Percentiles rank a stretch among this genome's conserved stretches.
Conservation (phyloP, 179 eudicot genomes). For the Patellifolia procumbens region DNA sequence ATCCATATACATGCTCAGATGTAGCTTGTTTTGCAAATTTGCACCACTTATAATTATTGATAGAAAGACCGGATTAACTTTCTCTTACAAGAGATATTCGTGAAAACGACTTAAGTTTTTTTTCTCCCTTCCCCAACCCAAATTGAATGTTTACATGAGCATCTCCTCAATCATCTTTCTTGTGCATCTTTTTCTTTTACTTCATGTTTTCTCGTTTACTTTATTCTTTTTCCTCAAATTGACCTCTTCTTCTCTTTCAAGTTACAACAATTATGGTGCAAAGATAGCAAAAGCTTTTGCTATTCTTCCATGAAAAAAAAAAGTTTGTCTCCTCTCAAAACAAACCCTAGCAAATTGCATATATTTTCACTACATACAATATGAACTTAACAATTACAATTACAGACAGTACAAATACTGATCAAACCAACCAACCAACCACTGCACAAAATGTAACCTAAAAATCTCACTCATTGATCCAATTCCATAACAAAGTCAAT, state of each 20-base stretch:
- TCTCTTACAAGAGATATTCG: too few species aligned
- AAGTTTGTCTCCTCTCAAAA: slow-evolving; percentile 4
- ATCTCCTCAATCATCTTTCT: too few species aligned
- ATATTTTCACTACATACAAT: slow-evolving; percentile 10
- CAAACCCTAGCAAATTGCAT: background rate
- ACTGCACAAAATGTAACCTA: slow-evolving; percentile 6
- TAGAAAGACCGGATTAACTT: too few species aligned
- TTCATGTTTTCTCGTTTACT: background rate
- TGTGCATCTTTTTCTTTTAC: background rate
- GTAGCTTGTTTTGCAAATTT: too few species aligned
- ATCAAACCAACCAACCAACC: slow-evolving; percentile 16
- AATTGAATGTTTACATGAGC: too few species aligned
- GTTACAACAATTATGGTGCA: background rate
- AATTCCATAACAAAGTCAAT: slow-evolving; percentile 23
- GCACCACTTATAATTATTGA: too few species aligned
- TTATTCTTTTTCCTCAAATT: background rate
- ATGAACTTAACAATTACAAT: slow-evolving; percentile 14
- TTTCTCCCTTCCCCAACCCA: too few species aligned
- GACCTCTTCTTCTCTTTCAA: background rate
- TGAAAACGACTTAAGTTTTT: too few species aligned
- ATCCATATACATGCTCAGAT: too few species aligned
- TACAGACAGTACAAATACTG: slow-evolving; percentile 19
- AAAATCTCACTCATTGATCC: slow-evolving; percentile 20
- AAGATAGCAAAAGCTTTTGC: background rate
- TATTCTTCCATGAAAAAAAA: background rate